Percentiles rank a stretch among this genome's conserved stretches.
Evolutionary conservation across 768 basidiomycete genomes (phyloP).

Genomic region (Rhizopogon roseolus): DNA sequence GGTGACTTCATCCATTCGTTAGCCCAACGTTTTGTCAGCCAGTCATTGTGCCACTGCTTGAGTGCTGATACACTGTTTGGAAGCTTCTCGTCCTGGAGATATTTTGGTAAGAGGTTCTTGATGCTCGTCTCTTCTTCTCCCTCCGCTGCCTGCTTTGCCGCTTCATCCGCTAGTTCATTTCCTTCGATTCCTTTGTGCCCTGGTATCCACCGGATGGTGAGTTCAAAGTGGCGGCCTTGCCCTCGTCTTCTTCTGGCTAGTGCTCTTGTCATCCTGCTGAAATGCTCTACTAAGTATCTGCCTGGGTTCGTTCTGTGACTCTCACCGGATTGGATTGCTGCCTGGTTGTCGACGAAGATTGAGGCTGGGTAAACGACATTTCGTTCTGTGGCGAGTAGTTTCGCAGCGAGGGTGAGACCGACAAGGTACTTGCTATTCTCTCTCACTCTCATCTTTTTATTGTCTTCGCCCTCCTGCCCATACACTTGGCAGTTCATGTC

Average conservation of each 20-base stretch:
- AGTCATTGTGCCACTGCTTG: not conserved
- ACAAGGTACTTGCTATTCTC: constrained; percentile 40
- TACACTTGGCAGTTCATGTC: not conserved
- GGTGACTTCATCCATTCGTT: no score
- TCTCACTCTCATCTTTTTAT: no score
- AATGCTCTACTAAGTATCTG: not conserved
- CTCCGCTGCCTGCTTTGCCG: constrained; percentile 16
- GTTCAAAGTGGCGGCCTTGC: not conserved
- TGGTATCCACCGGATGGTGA: constrained; percentile 11
- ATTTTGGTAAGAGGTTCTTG: not conserved
- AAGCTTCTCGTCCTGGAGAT: not conserved
- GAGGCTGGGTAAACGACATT: not conserved
- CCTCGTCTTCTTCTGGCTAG: not conserved
- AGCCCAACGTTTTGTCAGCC: not conserved
- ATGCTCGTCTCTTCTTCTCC: not conserved
- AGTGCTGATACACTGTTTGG: not conserved
- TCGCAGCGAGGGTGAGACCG: not conserved
- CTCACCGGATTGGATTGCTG: not conserved
- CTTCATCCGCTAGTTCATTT: constrained; percentile 15
- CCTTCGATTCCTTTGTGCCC: constrained; percentile 11
- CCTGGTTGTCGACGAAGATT: constrained; percentile 6
- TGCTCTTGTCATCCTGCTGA: not conserved
- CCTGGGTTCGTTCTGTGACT: not conserved
- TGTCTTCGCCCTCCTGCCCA: not conserved
- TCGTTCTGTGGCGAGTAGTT: not conserved